phyloP scores from a whole-genome alignment of 1,139 yeast species.

The Sugiyamaella novakii region DNA sequence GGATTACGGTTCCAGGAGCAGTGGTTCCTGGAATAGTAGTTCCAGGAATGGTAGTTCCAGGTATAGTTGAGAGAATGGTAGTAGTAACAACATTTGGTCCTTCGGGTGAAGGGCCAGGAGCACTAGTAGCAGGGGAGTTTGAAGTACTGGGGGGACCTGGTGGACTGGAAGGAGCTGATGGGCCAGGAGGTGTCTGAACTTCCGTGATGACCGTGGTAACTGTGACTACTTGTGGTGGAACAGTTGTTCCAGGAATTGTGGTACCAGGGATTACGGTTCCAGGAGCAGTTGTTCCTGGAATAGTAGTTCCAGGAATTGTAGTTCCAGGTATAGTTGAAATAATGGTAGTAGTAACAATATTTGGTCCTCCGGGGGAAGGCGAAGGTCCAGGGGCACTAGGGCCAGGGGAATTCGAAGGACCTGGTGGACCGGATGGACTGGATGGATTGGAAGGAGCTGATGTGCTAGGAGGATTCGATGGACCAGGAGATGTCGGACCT shows the following conservation, averaged over 20 bases:
- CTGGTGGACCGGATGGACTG: conserved; percentile 5
- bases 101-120: conserved; percentile 2
- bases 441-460: conserved; percentile 10
- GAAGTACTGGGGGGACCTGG: conserved; percentile 17
- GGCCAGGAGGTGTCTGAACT: conserved; percentile 5
- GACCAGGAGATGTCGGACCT: conserved; percentile 14
- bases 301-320: conserved; percentile 26
- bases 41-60: conserved; percentile 28
- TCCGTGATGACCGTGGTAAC: conserved; percentile 11
- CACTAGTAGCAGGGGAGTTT: conserved; percentile 1
- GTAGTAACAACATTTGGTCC: conserved; percentile 4
- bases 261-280: conserved; percentile 26
- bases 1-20: conserved; percentile 22
- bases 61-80: conserved; percentile 9
- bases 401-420: not conserved
- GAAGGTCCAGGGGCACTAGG: conserved; percentile 5
- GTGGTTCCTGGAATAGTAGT: conserved; percentile 30
- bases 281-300: conserved; percentile 25
- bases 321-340: conserved; percentile 26
- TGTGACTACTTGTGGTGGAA: conserved; percentile 21
- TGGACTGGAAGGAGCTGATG: conserved; percentile 2
- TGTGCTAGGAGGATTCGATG: conserved; percentile 14
- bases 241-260: conserved; percentile 25
- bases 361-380: not conserved
- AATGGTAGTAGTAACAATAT: not conserved